Evolutionary conservation across 768 basidiomycete genomes (phyloP).

Genomic region (Tylopilus sp.): DNA sequence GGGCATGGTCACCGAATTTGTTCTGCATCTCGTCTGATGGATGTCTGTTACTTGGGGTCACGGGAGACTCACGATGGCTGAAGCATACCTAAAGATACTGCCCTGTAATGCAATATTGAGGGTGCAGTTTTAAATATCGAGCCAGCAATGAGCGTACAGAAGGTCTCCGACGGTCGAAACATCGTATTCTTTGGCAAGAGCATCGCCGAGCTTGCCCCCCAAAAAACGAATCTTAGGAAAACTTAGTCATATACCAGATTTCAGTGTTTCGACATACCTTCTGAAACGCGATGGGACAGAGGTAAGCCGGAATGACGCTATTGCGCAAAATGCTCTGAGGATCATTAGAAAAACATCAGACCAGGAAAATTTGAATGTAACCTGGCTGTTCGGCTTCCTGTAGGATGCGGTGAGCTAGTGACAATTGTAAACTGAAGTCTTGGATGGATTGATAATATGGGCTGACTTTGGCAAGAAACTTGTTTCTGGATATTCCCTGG

Average conservation of each 20-base stretch:
- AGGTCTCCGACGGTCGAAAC: constrained; percentile 89
- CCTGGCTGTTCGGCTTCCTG: constrained; percentile 88
- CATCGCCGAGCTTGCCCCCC: constrained; percentile 90
- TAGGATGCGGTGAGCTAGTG: constrained; percentile 81
- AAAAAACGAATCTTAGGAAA: constrained; percentile 77
- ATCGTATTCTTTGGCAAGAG: constrained; percentile 84
- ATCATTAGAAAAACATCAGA: constrained; percentile 1
- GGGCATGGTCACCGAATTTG: constrained; percentile 76
- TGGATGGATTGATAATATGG: background rate
- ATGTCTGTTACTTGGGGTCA: constrained; percentile 1
- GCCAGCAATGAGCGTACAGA: constrained; percentile 50
- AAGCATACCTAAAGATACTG: constrained; percentile 52
- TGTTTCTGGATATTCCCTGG: constrained; percentile 88
- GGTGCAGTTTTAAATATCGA: background rate
- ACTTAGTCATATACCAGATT: constrained; percentile 1
- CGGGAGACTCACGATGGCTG: background rate
- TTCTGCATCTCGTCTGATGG: constrained; percentile 70
- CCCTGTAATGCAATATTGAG: constrained; percentile 33
- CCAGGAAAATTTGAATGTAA: constrained; percentile 27
- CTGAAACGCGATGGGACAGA: constrained; percentile 83
- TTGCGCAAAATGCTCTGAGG: constrained; percentile 89
- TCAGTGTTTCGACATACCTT: constrained; percentile 46
- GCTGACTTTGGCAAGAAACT: constrained; percentile 87
- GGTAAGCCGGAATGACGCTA: constrained; percentile 77
- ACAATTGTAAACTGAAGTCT: constrained; percentile 6